A percentile compares a stretch with the other conserved stretches of the same genome.
phyloP scores from a whole-genome alignment of 2,329 filamentous ascomycete genomes.

The Scedosporium apiospermum region DNA sequence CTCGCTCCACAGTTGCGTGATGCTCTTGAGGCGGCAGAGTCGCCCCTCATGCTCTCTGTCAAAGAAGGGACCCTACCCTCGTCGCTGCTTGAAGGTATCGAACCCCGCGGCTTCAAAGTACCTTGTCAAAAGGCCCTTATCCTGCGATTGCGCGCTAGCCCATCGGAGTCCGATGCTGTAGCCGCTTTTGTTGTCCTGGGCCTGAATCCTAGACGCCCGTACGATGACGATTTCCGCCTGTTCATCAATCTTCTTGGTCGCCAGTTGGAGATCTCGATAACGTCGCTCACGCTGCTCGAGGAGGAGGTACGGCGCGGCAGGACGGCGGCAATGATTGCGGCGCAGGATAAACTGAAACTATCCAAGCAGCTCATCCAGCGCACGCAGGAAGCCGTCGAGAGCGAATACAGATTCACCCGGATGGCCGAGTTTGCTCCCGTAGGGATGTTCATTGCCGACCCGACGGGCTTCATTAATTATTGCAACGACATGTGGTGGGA shows the following conservation, averaged over 20 bases:
- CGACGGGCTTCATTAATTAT: slow-evolving; percentile 61
- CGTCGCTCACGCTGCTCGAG: slow-evolving; percentile 73
- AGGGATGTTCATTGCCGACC: slow-evolving; percentile 76
- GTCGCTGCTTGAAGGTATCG: slow-evolving; percentile 55
- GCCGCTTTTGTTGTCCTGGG: slow-evolving; percentile 74
- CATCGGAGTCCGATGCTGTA: slow-evolving; percentile 51
- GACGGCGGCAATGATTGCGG: slow-evolving; percentile 63
- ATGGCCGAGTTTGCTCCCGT: slow-evolving; percentile 81
- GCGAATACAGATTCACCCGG: slow-evolving; percentile 69
- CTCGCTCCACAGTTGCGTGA: slow-evolving; percentile 70
- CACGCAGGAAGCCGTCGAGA: slow-evolving; percentile 52
- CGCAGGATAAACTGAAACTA: slow-evolving; percentile 66
- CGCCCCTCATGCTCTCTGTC: slow-evolving; percentile 58
- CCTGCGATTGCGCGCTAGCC: slow-evolving; percentile 71
- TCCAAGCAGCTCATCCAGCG: slow-evolving; percentile 63
- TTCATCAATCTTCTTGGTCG: slow-evolving; percentile 1
- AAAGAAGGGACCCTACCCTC: slow-evolving; percentile 56
- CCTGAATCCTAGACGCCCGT: slow-evolving; percentile 64
- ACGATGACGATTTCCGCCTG: slow-evolving; percentile 56
- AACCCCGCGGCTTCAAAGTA: slow-evolving; percentile 57
- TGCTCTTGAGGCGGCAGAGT: slow-evolving; percentile 52
- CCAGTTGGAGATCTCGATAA: slow-evolving; percentile 51
- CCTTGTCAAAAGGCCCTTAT: slow-evolving; percentile 50
- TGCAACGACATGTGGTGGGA: slow-evolving; percentile 74
- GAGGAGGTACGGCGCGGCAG: slow-evolving; percentile 58